Percentiles rank a stretch among this genome's conserved stretches.
phyloP scores from a whole-genome alignment of 257 asterid genomes.

The Ilex aquifolium region DNA sequence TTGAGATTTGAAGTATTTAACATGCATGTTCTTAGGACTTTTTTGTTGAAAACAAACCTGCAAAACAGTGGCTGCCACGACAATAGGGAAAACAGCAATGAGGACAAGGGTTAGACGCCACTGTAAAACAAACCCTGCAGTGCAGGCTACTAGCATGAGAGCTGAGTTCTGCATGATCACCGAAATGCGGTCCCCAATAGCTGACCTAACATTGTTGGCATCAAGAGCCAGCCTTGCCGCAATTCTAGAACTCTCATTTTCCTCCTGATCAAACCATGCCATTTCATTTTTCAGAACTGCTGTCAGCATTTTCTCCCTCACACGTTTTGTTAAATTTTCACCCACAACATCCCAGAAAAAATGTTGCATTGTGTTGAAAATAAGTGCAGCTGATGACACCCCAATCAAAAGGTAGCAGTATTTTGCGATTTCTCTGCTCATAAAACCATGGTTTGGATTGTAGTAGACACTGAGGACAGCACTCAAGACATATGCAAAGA shows the following conservation, averaged over 20 bases:
- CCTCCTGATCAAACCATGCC: conserved; percentile 97
- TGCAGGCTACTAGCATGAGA: conserved; percentile 91
- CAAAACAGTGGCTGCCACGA: conserved; percentile 83
- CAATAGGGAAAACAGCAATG: conserved; percentile 79
- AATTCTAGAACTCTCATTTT: conserved; percentile 77
- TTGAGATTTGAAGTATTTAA: no score
- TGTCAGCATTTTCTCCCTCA: conserved; percentile 72
- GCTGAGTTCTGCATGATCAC: conserved; percentile 95
- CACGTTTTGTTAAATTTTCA: conserved; percentile 76
- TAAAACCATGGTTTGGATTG: conserved; percentile 62
- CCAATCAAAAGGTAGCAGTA: conserved; percentile 88
- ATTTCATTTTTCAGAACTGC: conserved; percentile 82
- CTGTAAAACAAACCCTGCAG: conserved; percentile 88
- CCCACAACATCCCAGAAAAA: conserved; percentile 92
- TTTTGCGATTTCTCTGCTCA: conserved; percentile 69
- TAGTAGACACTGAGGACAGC: conserved; percentile 88
- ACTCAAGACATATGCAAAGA: conserved; percentile 81
- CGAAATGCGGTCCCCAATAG: conserved; percentile 86
- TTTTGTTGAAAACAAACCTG: conserved; percentile 43
- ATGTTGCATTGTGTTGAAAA: conserved; percentile 84
- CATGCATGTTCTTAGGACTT: no score
- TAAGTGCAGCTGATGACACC: conserved; percentile 83
- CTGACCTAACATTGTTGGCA: conserved; percentile 84
- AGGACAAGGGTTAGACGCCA: conserved; percentile 96
- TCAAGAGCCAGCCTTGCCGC: conserved; percentile 88